Evolutionary conservation across 2,329 filamentous ascomycete species (phyloP).

Genomic region (Hortaea werneckii): DNA sequence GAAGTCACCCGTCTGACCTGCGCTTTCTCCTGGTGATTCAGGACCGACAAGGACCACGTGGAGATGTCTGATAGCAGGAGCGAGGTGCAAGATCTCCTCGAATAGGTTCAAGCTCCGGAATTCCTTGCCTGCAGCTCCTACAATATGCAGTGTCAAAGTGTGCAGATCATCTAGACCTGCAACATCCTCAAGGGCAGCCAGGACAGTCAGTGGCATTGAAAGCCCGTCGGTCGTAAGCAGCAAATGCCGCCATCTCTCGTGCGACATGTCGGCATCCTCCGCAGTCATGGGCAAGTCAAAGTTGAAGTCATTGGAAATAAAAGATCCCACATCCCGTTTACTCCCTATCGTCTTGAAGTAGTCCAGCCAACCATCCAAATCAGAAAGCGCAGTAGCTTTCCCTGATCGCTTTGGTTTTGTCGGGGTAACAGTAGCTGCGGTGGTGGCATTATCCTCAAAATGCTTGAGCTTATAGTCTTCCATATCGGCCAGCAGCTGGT

Average conservation of each 20-base stretch:
- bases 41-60: background rate
- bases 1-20: background rate
- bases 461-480: background rate
- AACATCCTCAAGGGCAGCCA: constrained; percentile 1
- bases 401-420: background rate
- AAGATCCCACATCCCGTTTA: background rate
- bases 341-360: background rate
- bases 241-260: background rate
- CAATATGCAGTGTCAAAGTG: background rate
- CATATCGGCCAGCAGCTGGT: background rate
- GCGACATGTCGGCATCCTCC: background rate
- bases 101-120: background rate
- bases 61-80: background rate
- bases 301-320: background rate
- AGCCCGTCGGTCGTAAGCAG: constrained; percentile 1
- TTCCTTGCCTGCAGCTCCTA: constrained; percentile 1
- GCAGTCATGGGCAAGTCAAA: background rate
- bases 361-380: constrained; percentile 1
- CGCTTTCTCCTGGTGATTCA: background rate
- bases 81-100: constrained; percentile 2
- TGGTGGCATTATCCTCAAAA: background rate
- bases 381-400: background rate
- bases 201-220: background rate
- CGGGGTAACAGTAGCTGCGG: background rate
- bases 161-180: background rate